A percentile compares a stretch with the other conserved stretches of the same genome.
Conservation (phyloP, 306 rosid genomes). For the Pueraria montana region DNA sequence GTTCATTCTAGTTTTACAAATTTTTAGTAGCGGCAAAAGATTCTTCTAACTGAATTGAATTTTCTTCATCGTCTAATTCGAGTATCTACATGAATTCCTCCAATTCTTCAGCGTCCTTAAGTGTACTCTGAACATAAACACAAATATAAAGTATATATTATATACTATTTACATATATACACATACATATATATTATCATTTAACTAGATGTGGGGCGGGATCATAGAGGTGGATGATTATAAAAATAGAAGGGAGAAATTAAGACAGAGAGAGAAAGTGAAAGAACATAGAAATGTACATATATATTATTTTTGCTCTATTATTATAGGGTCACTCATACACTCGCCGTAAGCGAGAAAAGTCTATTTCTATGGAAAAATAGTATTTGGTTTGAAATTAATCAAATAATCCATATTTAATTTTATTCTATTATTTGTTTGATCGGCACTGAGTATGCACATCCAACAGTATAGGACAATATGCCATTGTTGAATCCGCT, state of each 20-base stretch:
- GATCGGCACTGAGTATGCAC: background rate
- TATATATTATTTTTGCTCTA: background rate
- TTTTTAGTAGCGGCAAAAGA: too few relatives aligned
- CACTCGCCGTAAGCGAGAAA: background rate
- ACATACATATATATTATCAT: background rate
- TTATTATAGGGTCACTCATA: background rate
- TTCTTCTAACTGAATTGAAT: too few relatives aligned
- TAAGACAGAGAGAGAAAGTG: background rate
- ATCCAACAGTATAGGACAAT: slow-evolving; percentile 30
- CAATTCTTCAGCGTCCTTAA: too few relatives aligned
- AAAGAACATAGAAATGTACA: background rate
- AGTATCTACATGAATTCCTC: too few relatives aligned
- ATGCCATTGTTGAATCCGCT: slow-evolving; percentile 10
- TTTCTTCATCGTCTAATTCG: too few relatives aligned
- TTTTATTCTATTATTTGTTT: background rate
- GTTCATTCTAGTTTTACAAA: too few relatives aligned
- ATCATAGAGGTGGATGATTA: too few relatives aligned
- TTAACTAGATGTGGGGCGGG: background rate
- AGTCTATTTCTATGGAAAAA: background rate
- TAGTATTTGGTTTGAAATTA: slow-evolving; percentile 1
- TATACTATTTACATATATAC: too few relatives aligned
- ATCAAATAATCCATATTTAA: slow-evolving; percentile 1
- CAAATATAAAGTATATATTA: too few relatives aligned
- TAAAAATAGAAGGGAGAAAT: background rate
- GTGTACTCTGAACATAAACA: too few relatives aligned